Evolutionary conservation across 352 stramenopile species (phyloP).

Genomic region (Phytopythium ostracodes): DNA sequence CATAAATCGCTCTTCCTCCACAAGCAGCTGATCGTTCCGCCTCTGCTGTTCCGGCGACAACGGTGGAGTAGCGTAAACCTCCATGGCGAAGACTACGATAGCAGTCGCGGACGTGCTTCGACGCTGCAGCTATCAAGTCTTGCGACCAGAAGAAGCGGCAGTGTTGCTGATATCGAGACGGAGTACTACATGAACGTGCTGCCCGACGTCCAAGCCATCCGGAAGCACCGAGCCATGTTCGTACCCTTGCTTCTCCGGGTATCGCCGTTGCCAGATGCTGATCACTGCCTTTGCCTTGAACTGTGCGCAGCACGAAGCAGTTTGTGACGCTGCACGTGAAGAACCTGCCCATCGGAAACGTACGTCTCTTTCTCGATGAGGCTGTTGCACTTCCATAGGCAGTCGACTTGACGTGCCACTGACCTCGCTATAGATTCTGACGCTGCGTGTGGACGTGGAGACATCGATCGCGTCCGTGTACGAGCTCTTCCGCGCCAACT

Average conservation of each 20-base stretch:
- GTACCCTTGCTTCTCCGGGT: background rate
- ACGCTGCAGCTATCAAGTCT: background rate
- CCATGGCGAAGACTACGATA: background rate
- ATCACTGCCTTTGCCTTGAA: background rate
- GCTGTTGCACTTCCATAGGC: background rate
- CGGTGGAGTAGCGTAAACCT: background rate
- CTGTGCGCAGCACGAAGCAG: conserved; percentile 32
- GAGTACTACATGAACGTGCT: conserved; percentile 55
- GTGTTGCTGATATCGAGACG: background rate
- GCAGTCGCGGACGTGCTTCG: background rate
- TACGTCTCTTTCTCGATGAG: conserved; percentile 17
- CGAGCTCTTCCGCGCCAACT: conserved; percentile 67
- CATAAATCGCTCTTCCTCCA: conserved; percentile 37
- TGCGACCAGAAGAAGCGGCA: background rate
- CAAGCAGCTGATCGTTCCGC: conserved; percentile 42
- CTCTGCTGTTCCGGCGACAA: conserved; percentile 15
- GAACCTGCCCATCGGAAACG: conserved; percentile 66
- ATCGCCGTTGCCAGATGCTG: background rate
- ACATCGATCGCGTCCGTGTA: conserved; percentile 64
- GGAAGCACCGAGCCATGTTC: conserved; percentile 56
- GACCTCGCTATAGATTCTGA: conserved; percentile 32
- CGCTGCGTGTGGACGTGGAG: conserved; percentile 51
- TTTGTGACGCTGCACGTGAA: conserved; percentile 72
- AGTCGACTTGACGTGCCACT: background rate
- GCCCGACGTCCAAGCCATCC: conserved; percentile 42